Conservation (phyloP, 495 filamentous ascomycete genomes). For the Penicillium pancosmium region DNA sequence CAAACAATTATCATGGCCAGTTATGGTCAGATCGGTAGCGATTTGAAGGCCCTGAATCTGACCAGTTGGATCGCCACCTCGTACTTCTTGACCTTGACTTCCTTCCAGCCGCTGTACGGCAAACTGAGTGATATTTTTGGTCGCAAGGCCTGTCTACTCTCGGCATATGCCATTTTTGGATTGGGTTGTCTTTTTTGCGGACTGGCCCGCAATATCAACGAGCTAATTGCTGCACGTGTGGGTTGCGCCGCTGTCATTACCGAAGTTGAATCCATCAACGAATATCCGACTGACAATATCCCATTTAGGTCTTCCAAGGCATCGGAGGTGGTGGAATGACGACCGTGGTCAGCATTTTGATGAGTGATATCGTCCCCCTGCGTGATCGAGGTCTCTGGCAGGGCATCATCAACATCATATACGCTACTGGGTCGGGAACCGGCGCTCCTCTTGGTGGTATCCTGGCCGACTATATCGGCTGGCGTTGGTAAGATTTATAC, state of each 20-base stretch:
- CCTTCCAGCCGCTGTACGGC: conserved; percentile 79
- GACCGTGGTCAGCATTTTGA: conserved; percentile 73
- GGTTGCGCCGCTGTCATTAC: conserved; percentile 5
- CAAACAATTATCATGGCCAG: conserved; percentile 80
- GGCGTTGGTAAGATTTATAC: conserved; percentile 67
- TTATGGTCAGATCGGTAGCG: conserved; percentile 81
- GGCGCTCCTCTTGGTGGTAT: conserved; percentile 77
- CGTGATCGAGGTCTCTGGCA: conserved; percentile 81
- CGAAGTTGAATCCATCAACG: neutral
- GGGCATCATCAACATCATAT: conserved; percentile 81
- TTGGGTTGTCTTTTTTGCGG: conserved; percentile 74
- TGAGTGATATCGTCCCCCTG: conserved; percentile 77
- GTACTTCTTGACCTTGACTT: conserved; percentile 73
- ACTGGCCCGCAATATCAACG: conserved; percentile 65
- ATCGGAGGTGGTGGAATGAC: conserved; percentile 88
- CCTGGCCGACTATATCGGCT: conserved; percentile 74
- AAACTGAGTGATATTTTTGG: conserved; percentile 83
- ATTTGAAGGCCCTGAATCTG: conserved; percentile 73
- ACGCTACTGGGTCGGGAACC: conserved; percentile 65
- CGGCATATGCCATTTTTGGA: conserved; percentile 74
- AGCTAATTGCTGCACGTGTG: conserved; percentile 69
- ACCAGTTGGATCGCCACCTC: conserved; percentile 88
- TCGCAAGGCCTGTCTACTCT: conserved; percentile 74
- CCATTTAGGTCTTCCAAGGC: conserved; percentile 58
- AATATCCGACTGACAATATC: neutral